A percentile compares a stretch with the other conserved stretches of the same genome.
Conservation (phyloP, 2,329 filamentous ascomycete species). For the Penicillium sclerotiorum region DNA sequence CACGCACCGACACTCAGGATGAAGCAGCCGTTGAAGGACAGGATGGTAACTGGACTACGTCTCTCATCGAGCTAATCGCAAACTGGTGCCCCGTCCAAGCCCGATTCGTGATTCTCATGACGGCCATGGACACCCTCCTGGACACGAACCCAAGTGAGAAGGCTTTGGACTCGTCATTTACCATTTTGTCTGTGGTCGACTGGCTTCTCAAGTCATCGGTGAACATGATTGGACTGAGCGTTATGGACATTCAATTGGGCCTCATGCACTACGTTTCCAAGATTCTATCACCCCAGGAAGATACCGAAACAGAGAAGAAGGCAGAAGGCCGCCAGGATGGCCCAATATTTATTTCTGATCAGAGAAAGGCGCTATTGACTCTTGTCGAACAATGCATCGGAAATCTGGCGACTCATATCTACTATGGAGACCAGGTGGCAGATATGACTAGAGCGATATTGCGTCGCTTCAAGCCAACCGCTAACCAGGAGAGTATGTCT, state of each 20-base stretch:
- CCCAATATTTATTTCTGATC: slow-evolving; percentile 48
- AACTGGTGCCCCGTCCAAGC: slow-evolving; percentile 93
- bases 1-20: slow-evolving; percentile 52
- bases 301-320: slow-evolving; percentile 31
- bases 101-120: slow-evolving; percentile 85
- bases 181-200: slow-evolving; percentile 76
- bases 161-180: slow-evolving; percentile 71
- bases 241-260: slow-evolving; percentile 90
- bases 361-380: slow-evolving; percentile 65
- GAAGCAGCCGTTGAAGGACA: slow-evolving; percentile 47
- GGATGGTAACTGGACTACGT: slow-evolving; percentile 74
- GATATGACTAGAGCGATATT: slow-evolving; percentile 90
- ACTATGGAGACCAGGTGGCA: slow-evolving; percentile 93
- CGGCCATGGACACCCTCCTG: slow-evolving; percentile 74
- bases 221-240: slow-evolving; percentile 91
- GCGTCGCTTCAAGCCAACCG: slow-evolving; percentile 70
- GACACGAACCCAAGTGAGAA: slow-evolving; percentile 69
- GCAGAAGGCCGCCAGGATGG: slow-evolving; percentile 11
- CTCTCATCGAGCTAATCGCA: slow-evolving; percentile 76
- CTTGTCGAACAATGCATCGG: slow-evolving; percentile 82
- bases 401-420: slow-evolving; percentile 90
- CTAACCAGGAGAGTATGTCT: slow-evolving; percentile 47
- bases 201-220: slow-evolving; percentile 83
- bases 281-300: slow-evolving; percentile 63
- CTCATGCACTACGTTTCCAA: slow-evolving; percentile 81